Evolutionary conservation across 192 early-diverging fungal genomes (phyloP).

Genomic region (Geranomyces michiganensis): DNA sequence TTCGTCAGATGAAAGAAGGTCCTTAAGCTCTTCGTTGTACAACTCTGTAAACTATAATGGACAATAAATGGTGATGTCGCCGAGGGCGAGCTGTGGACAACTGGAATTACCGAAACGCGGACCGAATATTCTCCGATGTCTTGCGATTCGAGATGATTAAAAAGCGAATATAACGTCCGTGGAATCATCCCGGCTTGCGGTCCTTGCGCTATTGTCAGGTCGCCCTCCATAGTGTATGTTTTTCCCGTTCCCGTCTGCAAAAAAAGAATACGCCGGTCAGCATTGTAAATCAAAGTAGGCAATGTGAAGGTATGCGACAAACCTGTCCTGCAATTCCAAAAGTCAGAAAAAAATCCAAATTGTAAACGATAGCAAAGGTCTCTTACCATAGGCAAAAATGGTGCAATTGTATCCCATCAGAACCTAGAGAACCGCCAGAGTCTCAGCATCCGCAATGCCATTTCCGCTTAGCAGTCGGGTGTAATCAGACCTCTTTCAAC

Average conservation of each 20-base stretch:
- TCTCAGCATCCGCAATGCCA: background rate
- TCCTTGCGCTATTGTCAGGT: slow-evolving; percentile 59
- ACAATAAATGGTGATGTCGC: background rate
- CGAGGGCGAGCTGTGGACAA: background rate
- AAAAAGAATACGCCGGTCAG: slow-evolving; percentile 15
- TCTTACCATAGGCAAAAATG: slow-evolving; percentile 59
- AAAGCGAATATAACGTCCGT: slow-evolving; percentile 78
- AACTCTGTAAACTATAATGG: slow-evolving; percentile 73
- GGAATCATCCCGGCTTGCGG: slow-evolving; percentile 87
- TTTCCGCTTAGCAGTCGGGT: background rate
- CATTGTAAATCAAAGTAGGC: background rate
- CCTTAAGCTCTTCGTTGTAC: slow-evolving; percentile 95
- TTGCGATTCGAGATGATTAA: slow-evolving; percentile 70
- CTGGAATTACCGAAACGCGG: slow-evolving; percentile 64
- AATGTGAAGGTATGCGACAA: background rate
- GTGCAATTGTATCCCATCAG: slow-evolving; percentile 86
- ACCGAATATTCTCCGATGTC: slow-evolving; percentile 75
- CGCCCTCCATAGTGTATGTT: slow-evolving; percentile 95
- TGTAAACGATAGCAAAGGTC: background rate
- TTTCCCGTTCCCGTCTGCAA: slow-evolving; percentile 92
- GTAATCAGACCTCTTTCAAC: slow-evolving; percentile 66
- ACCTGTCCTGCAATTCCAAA: slow-evolving; percentile 26
- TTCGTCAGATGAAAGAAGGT: slow-evolving; percentile 72
- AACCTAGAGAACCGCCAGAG: slow-evolving; percentile 28
- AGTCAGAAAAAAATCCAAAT: slow-evolving; percentile 3